Evolutionary conservation across 805 yeast genomes (phyloP).

Genomic region (Cyberlindnera bimundalis): DNA sequence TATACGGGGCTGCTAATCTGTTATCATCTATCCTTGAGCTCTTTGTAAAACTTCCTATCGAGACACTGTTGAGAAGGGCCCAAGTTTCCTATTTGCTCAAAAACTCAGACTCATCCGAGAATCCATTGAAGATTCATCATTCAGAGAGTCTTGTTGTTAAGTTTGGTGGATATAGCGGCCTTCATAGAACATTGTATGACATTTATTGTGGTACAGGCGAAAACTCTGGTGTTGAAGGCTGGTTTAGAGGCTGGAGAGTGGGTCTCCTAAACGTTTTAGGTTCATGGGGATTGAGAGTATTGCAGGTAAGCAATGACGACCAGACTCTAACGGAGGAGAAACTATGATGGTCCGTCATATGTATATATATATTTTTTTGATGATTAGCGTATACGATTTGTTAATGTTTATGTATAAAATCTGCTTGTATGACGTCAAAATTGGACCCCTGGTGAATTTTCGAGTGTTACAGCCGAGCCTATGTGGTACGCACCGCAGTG

Average conservation of each 20-base stretch:
- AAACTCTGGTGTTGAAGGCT: conserved; percentile 44
- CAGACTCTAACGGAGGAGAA: conserved; percentile 40
- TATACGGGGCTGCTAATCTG: conserved; percentile 58
- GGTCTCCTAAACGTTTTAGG: conserved; percentile 78
- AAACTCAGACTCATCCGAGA: conserved; percentile 24
- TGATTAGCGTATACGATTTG: too few relatives aligned
- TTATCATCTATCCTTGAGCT: conserved; percentile 64
- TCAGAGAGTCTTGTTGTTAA: conserved; percentile 54
- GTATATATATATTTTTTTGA: not conserved
- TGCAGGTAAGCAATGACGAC: conserved; percentile 48
- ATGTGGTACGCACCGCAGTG: too few relatives aligned
- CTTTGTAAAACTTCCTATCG: conserved; percentile 78
- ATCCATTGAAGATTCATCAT: conserved; percentile 39
- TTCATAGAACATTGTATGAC: conserved; percentile 51
- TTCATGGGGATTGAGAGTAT: conserved; percentile 71
- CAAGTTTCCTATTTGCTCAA: conserved; percentile 64
- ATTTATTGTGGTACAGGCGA: conserved; percentile 38
- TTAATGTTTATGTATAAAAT: too few relatives aligned
- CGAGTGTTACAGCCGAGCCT: too few relatives aligned
- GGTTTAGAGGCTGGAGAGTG: conserved; percentile 91
- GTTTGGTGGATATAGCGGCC: conserved; percentile 53
- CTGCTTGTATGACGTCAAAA: too few relatives aligned
- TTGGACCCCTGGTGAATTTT: too few relatives aligned
- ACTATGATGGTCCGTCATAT: conserved; percentile 20
- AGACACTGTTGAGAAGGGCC: conserved; percentile 78